Conservation (phyloP, 2,329 filamentous ascomycete genomes). For the Purpureocillium takamizusanense region DNA sequence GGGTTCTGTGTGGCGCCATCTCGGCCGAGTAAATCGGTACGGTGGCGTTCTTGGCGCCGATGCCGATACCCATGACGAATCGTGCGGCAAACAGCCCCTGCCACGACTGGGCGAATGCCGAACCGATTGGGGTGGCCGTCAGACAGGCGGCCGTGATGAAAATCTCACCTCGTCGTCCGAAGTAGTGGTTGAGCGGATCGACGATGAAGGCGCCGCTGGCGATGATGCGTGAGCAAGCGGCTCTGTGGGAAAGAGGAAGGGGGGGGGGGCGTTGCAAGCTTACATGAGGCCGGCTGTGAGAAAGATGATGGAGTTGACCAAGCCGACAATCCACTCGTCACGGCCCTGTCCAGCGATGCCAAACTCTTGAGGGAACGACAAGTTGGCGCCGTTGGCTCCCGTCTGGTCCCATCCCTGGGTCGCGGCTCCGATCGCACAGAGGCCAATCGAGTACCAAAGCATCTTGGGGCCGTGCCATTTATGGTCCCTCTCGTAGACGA, state of each 20-base stretch:
- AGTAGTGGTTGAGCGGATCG: conserved; percentile 47
- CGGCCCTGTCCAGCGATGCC: conserved; percentile 23
- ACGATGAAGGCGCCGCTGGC: conserved; percentile 17
- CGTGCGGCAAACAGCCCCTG: conserved; percentile 56
- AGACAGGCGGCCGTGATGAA: conserved; percentile 45
- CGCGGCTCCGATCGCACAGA: conserved; percentile 47
- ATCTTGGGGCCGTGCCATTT: conserved; percentile 41
- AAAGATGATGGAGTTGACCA: conserved; percentile 20
- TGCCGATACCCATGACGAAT: conserved; percentile 59
- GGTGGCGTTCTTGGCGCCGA: conserved; percentile 54
- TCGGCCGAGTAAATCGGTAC: conserved; percentile 69
- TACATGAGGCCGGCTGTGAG: conserved; percentile 48
- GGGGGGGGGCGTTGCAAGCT: too few species aligned
- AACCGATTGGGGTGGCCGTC: conserved; percentile 45
- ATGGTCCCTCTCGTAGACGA: conserved; percentile 40
- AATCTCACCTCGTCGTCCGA: conserved; percentile 57
- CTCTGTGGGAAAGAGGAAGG: too few species aligned
- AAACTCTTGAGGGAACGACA: conserved; percentile 43
- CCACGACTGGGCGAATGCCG: conserved; percentile 55
- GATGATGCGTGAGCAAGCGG: neutral
- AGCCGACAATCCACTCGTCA: conserved; percentile 29
- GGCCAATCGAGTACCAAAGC: conserved; percentile 31
- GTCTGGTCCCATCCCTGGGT: conserved; percentile 56
- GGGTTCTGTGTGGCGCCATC: conserved; percentile 54
- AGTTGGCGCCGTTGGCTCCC: conserved; percentile 49